phyloP scores from a whole-genome alignment of 2,329 filamentous ascomycete genomes.

The Nemania sp. region DNA sequence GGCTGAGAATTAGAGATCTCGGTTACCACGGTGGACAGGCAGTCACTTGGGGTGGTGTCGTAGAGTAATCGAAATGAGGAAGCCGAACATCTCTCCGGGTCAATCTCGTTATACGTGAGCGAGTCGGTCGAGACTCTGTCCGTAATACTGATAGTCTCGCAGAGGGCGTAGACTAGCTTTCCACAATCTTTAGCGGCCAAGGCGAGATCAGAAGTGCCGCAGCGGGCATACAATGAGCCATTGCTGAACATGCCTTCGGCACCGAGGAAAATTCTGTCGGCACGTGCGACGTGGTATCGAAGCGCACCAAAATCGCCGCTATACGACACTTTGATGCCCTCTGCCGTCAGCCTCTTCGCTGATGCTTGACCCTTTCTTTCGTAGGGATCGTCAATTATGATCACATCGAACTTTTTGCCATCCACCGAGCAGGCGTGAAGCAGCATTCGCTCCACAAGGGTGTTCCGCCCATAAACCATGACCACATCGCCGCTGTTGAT shows the following conservation, averaged over 20 bases:
- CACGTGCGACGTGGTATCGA: slow-evolving; percentile 67
- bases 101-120: slow-evolving; percentile 92
- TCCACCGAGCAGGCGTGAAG: slow-evolving; percentile 66
- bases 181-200: slow-evolving; percentile 77
- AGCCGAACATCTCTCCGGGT: slow-evolving; percentile 66
- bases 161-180: slow-evolving; percentile 84
- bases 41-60: slow-evolving; percentile 86
- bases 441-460: slow-evolving; percentile 81
- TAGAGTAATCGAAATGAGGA: slow-evolving; percentile 72
- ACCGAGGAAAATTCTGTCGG: slow-evolving; percentile 77
- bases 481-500: slow-evolving; percentile 81
- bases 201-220: slow-evolving; percentile 85
- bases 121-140: slow-evolving; percentile 86
- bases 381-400: slow-evolving; percentile 74
- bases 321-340: slow-evolving; percentile 79
- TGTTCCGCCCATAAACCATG: slow-evolving; percentile 83
- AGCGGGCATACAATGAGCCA: slow-evolving; percentile 83
- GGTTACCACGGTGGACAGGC: slow-evolving; percentile 85
- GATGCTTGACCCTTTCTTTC: slow-evolving; percentile 59
- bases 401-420: slow-evolving; percentile 79
- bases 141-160: slow-evolving; percentile 92
- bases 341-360: slow-evolving; percentile 67
- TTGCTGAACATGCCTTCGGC: slow-evolving; percentile 97
- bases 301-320: slow-evolving; percentile 75
- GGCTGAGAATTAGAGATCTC: slow-evolving; percentile 87